phyloP scores from a whole-genome alignment of 139 green algal species.

The Picochlorum sp. region DNA sequence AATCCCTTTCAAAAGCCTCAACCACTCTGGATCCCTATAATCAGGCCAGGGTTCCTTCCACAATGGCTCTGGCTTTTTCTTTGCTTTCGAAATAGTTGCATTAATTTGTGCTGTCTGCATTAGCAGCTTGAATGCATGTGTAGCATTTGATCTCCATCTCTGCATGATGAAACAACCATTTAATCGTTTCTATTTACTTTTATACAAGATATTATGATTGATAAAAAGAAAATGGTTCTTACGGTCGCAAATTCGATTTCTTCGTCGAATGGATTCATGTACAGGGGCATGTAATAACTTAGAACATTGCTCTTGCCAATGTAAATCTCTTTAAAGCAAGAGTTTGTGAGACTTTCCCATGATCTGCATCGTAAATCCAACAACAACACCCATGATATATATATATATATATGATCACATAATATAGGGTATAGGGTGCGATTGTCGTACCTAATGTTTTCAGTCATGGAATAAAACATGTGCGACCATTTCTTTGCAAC shows the following conservation, averaged over 20 bases:
- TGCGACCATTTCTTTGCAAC: neutral
- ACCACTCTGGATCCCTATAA: slow-evolving; percentile 11
- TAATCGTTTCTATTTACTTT: no score
- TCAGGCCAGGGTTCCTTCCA: slow-evolving; percentile 1
- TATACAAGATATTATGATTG: no score
- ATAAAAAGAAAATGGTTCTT: neutral
- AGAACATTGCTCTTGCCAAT: slow-evolving; percentile 24
- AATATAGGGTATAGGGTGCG: no score
- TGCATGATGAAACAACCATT: no score
- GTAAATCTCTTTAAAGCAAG: slow-evolving; percentile 16
- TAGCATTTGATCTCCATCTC: neutral
- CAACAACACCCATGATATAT: no score
- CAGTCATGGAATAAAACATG: slow-evolving; percentile 1
- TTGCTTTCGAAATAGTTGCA: neutral
- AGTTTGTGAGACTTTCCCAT: neutral
- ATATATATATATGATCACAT: no score
- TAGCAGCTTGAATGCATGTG: neutral
- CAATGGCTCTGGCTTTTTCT: neutral
- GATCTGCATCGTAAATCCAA: no score
- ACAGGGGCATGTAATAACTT: slow-evolving; percentile 16
- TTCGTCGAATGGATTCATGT: neutral
- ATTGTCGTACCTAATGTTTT: neutral
- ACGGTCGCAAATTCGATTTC: neutral
- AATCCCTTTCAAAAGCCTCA: slow-evolving; percentile 15
- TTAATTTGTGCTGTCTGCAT: neutral